Evolutionary conservation across 305 asterid species (phyloP), one percentile per base, ranked within the genome.

Genomic region (Fraxinus platypoda): DNA sequence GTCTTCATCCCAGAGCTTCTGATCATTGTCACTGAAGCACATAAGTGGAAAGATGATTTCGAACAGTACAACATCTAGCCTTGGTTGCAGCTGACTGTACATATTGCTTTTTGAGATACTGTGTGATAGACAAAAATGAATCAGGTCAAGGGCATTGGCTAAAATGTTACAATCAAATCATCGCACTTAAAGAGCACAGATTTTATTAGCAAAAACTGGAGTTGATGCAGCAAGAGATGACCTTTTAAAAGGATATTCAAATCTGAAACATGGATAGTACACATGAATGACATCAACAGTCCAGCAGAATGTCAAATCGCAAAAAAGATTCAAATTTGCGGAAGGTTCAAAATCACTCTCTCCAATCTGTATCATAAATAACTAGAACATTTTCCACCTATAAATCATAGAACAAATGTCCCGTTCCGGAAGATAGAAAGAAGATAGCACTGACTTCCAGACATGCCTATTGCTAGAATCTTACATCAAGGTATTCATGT

Each of bases 1-100:
- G 78, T 97, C 99, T 88, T 97, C 98, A 77, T 97, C 97, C 99
- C 99, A 97, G 71, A 97, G 97, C 84, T 84, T 91, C 89, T 97
- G 98, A 88, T 97, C 99, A 83, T 91, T 92, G 91, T 95, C 97
- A 80, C 81, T 97, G 85, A 97, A 97, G 93, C 99, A 97, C 98
- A 97, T 95, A 12, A 97, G 94, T 0, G 99, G 99, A 84, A 97
- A 97, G 78, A 97, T 91, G 76, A 97, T 95, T 91, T 95, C 97
- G 70, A 93, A 94, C 34, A 97, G 97, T 85, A 97, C 91, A 81
- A 90, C 86, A 87, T 97, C 95, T 62, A 97, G 93, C 74, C 89
- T 93, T 81, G 98, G 94, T 85, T 93, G 97, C 88, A 97, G 89
- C 90, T 89, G 95, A 87, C 79, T 90, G 88, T 93, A 97, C 97